Percentiles rank a stretch among this genome's conserved stretches.
Evolutionary conservation across 306 rosid genomes (phyloP).

Genomic region (Begonia loranthoides): DNA sequence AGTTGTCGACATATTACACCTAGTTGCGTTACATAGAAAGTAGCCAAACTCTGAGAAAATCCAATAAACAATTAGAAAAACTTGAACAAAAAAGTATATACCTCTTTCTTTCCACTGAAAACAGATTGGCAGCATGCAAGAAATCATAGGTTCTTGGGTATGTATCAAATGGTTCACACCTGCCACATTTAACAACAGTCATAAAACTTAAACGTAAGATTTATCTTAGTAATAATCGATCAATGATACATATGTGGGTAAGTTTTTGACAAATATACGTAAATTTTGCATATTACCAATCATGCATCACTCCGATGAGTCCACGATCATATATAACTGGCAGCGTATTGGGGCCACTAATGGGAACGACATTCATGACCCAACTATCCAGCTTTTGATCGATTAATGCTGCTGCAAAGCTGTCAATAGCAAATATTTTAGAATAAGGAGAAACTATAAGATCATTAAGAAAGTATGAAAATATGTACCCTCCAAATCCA

Average conservation of each 20-base stretch:
- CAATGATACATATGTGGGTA: too few relatives aligned
- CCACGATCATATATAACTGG: constrained; percentile 94
- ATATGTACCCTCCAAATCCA: constrained; percentile 88
- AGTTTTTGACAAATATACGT: too few relatives aligned
- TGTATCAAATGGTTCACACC: constrained; percentile 97
- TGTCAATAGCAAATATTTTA: constrained; percentile 26
- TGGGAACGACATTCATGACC: constrained; percentile 96
- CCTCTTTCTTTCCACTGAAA: constrained; percentile 78
- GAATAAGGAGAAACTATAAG: constrained; percentile 9
- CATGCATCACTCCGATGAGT: constrained; percentile 85
- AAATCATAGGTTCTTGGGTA: constrained; percentile 95
- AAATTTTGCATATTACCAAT: constrained; percentile 39
- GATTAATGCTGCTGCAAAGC: constrained; percentile 78
- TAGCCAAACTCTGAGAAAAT: background rate
- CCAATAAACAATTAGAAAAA: background rate
- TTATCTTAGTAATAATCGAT: too few relatives aligned
- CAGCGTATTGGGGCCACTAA: constrained; percentile 87
- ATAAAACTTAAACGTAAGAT: background rate
- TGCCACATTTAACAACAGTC: constrained; percentile 13
- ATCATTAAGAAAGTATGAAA: constrained; percentile 3
- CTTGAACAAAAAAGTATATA: constrained; percentile 20
- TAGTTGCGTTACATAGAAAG: constrained; percentile 7
- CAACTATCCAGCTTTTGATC: constrained; percentile 48
- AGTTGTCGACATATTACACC: constrained; percentile 71
- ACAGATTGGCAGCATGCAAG: constrained; percentile 73